Percentiles rank a stretch among this genome's conserved stretches.
These are phyloP conservation scores for Apostasia ramifera DNA, from an alignment of 106 monocot genomes.

Conservation along the genomic window DNA sequence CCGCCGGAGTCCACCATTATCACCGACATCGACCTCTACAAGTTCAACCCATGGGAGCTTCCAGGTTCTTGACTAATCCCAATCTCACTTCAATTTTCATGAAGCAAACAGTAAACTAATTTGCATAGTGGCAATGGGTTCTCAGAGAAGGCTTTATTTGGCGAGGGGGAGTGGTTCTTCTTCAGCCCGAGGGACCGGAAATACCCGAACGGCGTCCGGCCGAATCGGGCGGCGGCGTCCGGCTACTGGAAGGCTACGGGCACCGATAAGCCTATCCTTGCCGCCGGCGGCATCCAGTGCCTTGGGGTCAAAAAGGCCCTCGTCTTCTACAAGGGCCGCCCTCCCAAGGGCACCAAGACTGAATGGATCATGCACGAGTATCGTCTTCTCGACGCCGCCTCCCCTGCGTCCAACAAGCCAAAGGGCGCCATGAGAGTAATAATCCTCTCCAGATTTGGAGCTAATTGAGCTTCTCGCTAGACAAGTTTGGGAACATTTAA, in stretches of 20 bases:
- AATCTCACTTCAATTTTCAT: neutral
- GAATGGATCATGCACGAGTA: constrained; percentile 28
- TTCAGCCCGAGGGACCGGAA: constrained; percentile 40
- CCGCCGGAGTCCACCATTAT: constrained; percentile 16
- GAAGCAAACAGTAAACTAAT: neutral
- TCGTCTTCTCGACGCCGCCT: constrained; percentile 10
- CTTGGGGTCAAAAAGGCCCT: constrained; percentile 16
- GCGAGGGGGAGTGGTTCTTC: constrained; percentile 49
- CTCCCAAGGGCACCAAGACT: constrained; percentile 18
- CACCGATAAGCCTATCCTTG: constrained; percentile 17
- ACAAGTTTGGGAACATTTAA: too few relatives aligned
- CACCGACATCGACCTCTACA: constrained; percentile 35
- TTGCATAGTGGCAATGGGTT: neutral
- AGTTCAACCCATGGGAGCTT: constrained; percentile 51
- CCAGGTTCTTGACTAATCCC: constrained; percentile 12
- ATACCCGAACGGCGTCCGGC: constrained; percentile 32
- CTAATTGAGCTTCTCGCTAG: too few relatives aligned
- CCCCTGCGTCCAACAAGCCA: neutral
- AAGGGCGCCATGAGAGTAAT: constrained; percentile 6
- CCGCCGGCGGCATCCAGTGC: constrained; percentile 7
- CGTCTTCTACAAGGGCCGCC: constrained; percentile 17
- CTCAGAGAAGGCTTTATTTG: constrained; percentile 40
- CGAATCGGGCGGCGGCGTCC: constrained; percentile 22
- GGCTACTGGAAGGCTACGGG: constrained; percentile 21
- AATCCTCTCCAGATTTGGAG: neutral